A percentile compares a stretch with the other conserved stretches of the same genome.
Conservation (phyloP, 805 yeast genomes). For the Komagataella pastoris region DNA sequence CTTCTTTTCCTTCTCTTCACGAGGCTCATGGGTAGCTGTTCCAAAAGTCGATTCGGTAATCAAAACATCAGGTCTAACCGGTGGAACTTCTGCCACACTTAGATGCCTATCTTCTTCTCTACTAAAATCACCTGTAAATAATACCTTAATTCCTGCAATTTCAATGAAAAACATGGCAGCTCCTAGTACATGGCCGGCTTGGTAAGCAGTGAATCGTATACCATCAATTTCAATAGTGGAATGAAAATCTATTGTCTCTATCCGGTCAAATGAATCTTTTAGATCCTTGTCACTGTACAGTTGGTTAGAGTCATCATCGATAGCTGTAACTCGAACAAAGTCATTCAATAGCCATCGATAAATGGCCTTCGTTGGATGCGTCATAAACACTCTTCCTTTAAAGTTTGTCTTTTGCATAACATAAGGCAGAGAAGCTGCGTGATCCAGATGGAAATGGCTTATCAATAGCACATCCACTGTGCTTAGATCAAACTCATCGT, state of each 20-base stretch:
- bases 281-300: slow-evolving; percentile 87
- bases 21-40: slow-evolving; percentile 91
- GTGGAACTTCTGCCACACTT: slow-evolving; percentile 91
- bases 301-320: slow-evolving; percentile 31
- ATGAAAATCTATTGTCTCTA: slow-evolving; percentile 91
- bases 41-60: slow-evolving; percentile 97
- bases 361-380: slow-evolving; percentile 97
- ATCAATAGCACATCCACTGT: slow-evolving; percentile 77
- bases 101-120: slow-evolving; percentile 93
- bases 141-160: slow-evolving; percentile 77
- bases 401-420: slow-evolving; percentile 96
- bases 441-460: slow-evolving; percentile 95
- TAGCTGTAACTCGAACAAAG: slow-evolving; percentile 79
- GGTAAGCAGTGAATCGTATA: slow-evolving; percentile 90
- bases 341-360: slow-evolving; percentile 92
- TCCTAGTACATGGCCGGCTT: slow-evolving; percentile 99
- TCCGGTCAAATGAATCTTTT: slow-evolving; percentile 72
- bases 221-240: slow-evolving; percentile 93
- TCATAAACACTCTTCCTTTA: slow-evolving; percentile 95
- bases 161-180: slow-evolving; percentile 97
- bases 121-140: slow-evolving; percentile 95
- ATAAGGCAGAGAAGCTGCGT: slow-evolving; percentile 94
- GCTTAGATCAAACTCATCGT: slow-evolving; percentile 86
- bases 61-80: slow-evolving; percentile 71
- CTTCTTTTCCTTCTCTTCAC: slow-evolving; percentile 72